Conservation (phyloP, 176 grass and related monocot genomes). For the Rhynchospora breviuscula region DNA sequence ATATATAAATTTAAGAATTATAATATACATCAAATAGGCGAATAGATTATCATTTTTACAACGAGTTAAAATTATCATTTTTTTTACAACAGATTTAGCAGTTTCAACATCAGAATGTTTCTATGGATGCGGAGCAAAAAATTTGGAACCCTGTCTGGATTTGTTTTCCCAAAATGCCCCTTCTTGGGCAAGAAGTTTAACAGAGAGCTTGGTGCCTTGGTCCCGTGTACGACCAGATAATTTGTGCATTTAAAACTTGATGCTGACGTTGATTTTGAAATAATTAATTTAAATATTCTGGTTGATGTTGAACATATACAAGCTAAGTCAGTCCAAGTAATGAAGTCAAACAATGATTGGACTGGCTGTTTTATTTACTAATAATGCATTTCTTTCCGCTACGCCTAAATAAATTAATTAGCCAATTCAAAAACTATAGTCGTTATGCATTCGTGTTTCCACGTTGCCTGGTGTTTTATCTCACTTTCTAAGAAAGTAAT, state of each 20-base stretch:
- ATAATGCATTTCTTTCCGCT: background rate
- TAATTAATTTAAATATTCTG: background rate
- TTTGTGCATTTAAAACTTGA: background rate
- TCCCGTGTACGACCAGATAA: background rate
- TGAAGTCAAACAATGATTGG: background rate
- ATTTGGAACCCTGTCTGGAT: background rate
- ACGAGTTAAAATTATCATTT: too few species aligned
- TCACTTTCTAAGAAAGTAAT: background rate
- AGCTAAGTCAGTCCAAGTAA: background rate
- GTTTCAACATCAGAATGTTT: too few species aligned
- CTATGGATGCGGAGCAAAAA: too few species aligned
- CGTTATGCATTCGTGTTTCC: background rate
- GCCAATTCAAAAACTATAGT: background rate
- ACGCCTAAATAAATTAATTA: background rate
- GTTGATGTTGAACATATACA: background rate
- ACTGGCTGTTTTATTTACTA: background rate
- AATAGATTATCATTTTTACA: too few species aligned
- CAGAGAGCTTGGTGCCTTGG: background rate
- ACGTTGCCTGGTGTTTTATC: background rate
- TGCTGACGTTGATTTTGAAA: background rate
- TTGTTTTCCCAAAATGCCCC: background rate
- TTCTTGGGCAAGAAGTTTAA: background rate
- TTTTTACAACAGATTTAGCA: too few species aligned
- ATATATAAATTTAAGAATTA: too few species aligned
- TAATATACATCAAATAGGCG: too few species aligned